phyloP scores from a whole-genome alignment of 2,329 filamentous ascomycete genomes.

The Cephalotrichum gorgonifer region DNA sequence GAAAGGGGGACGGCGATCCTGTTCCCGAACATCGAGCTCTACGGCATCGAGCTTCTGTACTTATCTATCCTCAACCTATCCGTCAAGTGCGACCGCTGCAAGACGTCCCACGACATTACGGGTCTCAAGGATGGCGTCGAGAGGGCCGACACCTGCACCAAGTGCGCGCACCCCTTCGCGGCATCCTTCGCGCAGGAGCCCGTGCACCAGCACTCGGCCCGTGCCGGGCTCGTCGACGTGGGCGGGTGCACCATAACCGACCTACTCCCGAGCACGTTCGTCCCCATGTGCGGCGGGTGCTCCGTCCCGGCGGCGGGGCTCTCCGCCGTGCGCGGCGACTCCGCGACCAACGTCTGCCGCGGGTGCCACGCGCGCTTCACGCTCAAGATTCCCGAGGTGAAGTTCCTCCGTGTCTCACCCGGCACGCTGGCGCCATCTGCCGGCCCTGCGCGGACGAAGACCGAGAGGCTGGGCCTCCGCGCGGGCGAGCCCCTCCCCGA shows the following conservation, averaged over 20 bases:
- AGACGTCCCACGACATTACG: slow-evolving; percentile 58
- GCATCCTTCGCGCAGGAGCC: slow-evolving; percentile 55
- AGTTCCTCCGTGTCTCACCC: slow-evolving; percentile 61
- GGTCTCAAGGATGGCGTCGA: slow-evolving; percentile 47
- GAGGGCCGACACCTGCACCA: slow-evolving; percentile 45
- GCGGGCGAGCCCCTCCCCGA: slow-evolving; percentile 45
- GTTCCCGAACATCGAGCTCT: slow-evolving; percentile 67
- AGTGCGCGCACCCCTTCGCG: slow-evolving; percentile 43
- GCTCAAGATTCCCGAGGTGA: slow-evolving; percentile 68
- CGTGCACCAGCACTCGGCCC: slow-evolving; percentile 61
- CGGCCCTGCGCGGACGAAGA: slow-evolving; percentile 30
- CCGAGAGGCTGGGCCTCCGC: slow-evolving; percentile 45
- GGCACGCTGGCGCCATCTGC: slow-evolving; percentile 31
- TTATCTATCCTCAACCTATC: slow-evolving; percentile 56
- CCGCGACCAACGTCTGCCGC: slow-evolving; percentile 63
- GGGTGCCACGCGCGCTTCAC: slow-evolving; percentile 73
- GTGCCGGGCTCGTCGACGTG: slow-evolving; percentile 70
- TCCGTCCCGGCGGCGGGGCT: slow-evolving; percentile 61
- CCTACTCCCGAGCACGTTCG: slow-evolving; percentile 68
- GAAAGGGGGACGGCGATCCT: slow-evolving; percentile 69
- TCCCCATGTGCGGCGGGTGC: slow-evolving; percentile 68
- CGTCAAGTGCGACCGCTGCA: slow-evolving; percentile 72
- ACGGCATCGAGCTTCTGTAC: slow-evolving; percentile 68
- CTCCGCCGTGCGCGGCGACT: slow-evolving; percentile 63
- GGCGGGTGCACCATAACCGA: slow-evolving; percentile 66